Evolutionary conservation across 106 monocot species (phyloP).

Genomic region (Dioscorea alata): DNA sequence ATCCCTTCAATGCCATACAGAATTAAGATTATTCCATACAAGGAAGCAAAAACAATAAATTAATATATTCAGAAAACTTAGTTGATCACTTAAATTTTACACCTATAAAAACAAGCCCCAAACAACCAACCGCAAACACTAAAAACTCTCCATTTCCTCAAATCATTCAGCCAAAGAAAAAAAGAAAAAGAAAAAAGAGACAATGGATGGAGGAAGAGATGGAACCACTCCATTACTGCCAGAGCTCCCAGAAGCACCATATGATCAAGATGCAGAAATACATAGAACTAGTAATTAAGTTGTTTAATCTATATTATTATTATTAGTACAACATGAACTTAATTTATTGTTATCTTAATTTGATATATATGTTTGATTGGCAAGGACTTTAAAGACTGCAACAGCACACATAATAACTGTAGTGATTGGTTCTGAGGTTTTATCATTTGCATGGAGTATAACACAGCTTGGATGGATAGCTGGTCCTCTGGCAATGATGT

Average conservation of each 20-base stretch:
- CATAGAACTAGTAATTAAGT: slow-evolving; percentile 2
- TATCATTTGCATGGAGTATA: slow-evolving; percentile 70
- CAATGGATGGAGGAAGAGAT: neutral
- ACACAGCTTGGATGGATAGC: slow-evolving; percentile 70
- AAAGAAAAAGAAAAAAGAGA: too few relatives aligned
- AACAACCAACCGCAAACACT: too few relatives aligned
- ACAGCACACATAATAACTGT: slow-evolving; percentile 71
- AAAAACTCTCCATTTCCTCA: too few relatives aligned
- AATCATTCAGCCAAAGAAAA: too few relatives aligned
- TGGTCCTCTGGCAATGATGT: slow-evolving; percentile 38
- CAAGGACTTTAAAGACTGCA: slow-evolving; percentile 43
- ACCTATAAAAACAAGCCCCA: too few relatives aligned
- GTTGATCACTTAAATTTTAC: too few relatives aligned
- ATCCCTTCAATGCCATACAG: slow-evolving; percentile 66
- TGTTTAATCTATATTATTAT: neutral
- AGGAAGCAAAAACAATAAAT: too few relatives aligned
- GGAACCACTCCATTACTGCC: neutral
- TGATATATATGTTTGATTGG: neutral
- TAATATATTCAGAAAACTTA: too few relatives aligned
- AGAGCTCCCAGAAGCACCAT: neutral
- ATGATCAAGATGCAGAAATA: neutral
- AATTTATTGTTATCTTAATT: neutral
- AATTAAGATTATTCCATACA: too few relatives aligned
- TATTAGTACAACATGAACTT: neutral
- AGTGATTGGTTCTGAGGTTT: slow-evolving; percentile 69